Base-by-base conservation (phyloP, 1,284 basidiomycete genomes). In the Apiotrichum sp. region DNA sequence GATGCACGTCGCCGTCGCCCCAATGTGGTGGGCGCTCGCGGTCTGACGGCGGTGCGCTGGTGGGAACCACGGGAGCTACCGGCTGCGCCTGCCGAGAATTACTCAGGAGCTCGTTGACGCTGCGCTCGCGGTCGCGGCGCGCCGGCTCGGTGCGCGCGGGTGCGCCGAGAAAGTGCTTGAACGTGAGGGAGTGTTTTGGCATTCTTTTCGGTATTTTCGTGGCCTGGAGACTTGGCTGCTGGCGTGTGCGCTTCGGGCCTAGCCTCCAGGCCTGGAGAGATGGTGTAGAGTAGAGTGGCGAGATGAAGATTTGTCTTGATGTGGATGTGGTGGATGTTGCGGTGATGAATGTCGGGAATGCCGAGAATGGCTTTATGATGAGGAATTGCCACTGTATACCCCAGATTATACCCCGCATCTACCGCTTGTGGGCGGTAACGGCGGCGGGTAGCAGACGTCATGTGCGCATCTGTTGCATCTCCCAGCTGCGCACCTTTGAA, bases 111-210 rank as follows among this genome's bases (percentile, higher is more conserved):
- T 70, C 68, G 36, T 65, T 68, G 16, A 72, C 66, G 16, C 57
- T 62, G 36, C 55, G 57, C 31, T 59, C 56, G 43, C 52, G 57
- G 48, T 44, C 31, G 36, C n/a, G 31, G 6, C 32, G 33, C 38
- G 8, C 40, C 53, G 40, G 45, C 1, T 38, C 36, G 36, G 7
- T 7, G 13, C 3, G 31, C 22, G 49, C 46, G 61, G 45, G 64
- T 60, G 46, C 59, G 29, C 59, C 59, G 31, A 61, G 29, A 34
- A 73, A 67, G 42, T 73, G 68, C 49, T 72, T 73, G 67, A 72
- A 73, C 11, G 65, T 65, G 5, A 65, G 65, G 11, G 66, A 62
- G 63, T 73, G 71, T 57, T 71, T 73, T 14, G 71, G 70, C 71
- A 73, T 56, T 22, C 22, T 22, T 22, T 22, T 22, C 22, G 22